These are phyloP conservation scores for Pneumocystis oryctolagi DNA, from an alignment of 1,139 yeast species.

Conservation along the genomic window DNA sequence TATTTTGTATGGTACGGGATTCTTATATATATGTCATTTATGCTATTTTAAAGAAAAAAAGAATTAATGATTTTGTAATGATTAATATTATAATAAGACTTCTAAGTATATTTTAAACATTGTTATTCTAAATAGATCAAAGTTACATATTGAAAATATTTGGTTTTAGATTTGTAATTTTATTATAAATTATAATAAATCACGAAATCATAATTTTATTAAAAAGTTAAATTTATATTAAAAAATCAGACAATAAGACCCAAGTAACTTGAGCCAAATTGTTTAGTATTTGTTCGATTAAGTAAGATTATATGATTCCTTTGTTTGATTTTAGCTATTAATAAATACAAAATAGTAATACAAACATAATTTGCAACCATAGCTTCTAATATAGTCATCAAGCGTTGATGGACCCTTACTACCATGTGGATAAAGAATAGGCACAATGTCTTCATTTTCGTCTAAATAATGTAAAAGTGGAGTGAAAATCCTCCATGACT, in stretches of 20 bases:
- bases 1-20: neutral
- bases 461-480: slow-evolving; percentile 75
- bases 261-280: too few species aligned
- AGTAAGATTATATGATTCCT: neutral
- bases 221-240: neutral
- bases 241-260: neutral
- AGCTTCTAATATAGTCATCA: slow-evolving; percentile 43
- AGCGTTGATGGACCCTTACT: slow-evolving; percentile 72
- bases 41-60: neutral
- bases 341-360: neutral
- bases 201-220: neutral
- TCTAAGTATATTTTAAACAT: neutral
- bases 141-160: neutral
- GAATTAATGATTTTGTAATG: neutral
- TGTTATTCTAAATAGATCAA: neutral
- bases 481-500: slow-evolving; percentile 63
- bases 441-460: slow-evolving; percentile 28
- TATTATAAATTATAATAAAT: neutral
- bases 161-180: neutral
- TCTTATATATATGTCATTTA: neutral
- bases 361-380: slow-evolving; percentile 37
- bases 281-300: too few species aligned
- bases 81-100: neutral
- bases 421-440: slow-evolving; percentile 74
- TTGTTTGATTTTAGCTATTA: neutral